A percentile compares a stretch with the other conserved stretches of the same genome.
These are phyloP conservation scores for Neofusicoccum umdonicola DNA, from an alignment of 2,329 filamentous ascomycete species.

Conservation along the genomic window DNA sequence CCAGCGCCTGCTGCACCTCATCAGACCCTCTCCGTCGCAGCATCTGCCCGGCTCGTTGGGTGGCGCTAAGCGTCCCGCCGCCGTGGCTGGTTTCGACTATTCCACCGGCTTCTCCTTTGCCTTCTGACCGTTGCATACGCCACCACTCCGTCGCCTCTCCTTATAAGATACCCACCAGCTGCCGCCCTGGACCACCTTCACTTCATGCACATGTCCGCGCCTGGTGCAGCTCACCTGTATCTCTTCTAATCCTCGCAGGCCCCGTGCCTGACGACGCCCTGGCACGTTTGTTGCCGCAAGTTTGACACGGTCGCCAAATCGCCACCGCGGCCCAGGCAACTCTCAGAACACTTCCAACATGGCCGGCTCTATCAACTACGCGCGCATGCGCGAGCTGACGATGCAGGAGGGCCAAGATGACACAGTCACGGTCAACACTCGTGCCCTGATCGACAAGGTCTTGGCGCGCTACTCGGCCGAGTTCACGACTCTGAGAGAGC, in stretches of 20 bases:
- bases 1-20: neutral
- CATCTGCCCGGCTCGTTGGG: neutral
- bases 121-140: neutral
- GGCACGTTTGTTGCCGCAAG: neutral
- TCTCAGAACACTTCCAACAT: constrained; percentile 22
- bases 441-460: constrained; percentile 96
- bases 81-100: neutral
- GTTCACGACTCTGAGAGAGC: constrained; percentile 82
- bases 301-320: constrained; percentile 3
- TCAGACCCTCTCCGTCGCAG: constrained; percentile 5
- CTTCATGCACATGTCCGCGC: neutral
- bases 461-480: constrained; percentile 94
- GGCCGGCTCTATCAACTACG: constrained; percentile 50
- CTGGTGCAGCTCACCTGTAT: neutral
- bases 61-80: neutral
- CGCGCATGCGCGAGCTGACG: constrained; percentile 78
- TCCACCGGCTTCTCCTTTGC: neutral
- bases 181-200: neutral
- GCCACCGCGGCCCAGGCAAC: neutral
- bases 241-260: neutral
- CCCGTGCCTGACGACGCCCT: neutral
- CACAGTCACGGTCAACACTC: constrained; percentile 95
- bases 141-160: neutral
- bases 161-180: neutral
- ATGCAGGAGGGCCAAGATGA: constrained; percentile 90